phyloP scores from a whole-genome alignment of 192 early-diverging fungal species.

The Backusella parvicylindrica region DNA sequence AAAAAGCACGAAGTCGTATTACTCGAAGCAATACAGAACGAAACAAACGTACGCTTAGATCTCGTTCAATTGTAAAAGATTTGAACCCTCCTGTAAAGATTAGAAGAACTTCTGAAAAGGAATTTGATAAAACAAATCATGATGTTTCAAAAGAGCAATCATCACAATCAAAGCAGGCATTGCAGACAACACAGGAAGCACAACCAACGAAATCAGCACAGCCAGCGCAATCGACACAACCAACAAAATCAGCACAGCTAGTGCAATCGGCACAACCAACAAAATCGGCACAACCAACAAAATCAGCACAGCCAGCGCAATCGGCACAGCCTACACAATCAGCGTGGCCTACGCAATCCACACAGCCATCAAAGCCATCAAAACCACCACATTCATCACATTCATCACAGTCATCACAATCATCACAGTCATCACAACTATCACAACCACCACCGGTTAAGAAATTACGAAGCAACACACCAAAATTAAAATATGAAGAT shows the following conservation, averaged over 20 bases:
- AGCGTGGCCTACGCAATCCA: not conserved
- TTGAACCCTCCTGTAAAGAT: not conserved
- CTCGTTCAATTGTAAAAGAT: not conserved
- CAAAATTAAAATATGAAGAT: slow-evolving; percentile 13
- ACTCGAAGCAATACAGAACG: not conserved
- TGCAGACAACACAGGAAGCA: no score
- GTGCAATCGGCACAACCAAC: not conserved
- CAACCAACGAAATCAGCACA: not conserved
- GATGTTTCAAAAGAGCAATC: slow-evolving; percentile 7
- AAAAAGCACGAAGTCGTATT: not conserved
- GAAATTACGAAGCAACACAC: not conserved
- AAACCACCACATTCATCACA: no score
- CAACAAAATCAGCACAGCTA: not conserved
- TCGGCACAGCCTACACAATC: no score
- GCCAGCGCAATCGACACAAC: not conserved
- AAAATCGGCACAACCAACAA: not conserved
- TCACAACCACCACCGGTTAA: not conserved
- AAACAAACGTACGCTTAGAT: not conserved
- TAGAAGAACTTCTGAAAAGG: not conserved
- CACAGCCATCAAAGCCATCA: no score
- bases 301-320: not conserved
- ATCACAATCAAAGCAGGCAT: not conserved
- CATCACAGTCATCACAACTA: no score
- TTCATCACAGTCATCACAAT: no score
- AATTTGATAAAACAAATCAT: not conserved